A percentile compares a stretch with the other conserved stretches of the same genome.
Conservation (phyloP, 768 basidiomycete genomes). For the Hygrocybe coccinea region DNA sequence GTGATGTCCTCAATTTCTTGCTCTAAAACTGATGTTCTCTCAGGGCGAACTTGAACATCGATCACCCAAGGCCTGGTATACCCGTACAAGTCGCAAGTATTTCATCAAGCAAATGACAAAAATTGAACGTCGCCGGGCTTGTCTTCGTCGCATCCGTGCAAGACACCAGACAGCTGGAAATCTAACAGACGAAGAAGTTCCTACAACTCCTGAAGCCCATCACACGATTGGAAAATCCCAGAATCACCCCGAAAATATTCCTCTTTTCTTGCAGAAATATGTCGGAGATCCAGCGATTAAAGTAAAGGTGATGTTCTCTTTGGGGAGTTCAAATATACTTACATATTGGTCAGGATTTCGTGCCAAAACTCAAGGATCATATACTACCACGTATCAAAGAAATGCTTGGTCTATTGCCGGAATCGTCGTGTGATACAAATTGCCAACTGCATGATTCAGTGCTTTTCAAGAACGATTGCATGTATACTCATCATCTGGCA, state of each 20-base stretch:
- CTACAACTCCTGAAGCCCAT: not conserved
- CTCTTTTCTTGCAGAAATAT: not conserved
- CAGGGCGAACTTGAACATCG: constrained; percentile 5
- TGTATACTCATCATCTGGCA: constrained; percentile 20
- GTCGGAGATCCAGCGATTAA: constrained; percentile 17
- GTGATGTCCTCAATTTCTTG: not conserved
- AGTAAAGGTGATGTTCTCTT: constrained; percentile 1
- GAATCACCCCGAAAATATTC: not conserved
- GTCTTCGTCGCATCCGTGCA: not conserved
- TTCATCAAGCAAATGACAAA: not conserved
- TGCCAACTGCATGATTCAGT: constrained; percentile 9
- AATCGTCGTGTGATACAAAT: not conserved
- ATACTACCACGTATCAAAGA: constrained; percentile 13
- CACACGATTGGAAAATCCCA: constrained; percentile 1
- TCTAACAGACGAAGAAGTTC: constrained; percentile 5
- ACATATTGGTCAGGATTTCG: constrained; percentile 19
- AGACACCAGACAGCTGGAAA: not conserved
- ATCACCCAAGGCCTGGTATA: not conserved
- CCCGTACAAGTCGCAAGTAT: not conserved
- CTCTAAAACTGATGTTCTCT: not conserved
- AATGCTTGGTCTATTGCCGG: not conserved
- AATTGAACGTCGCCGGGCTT: not conserved
- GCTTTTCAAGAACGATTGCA: constrained; percentile 8
- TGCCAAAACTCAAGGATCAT: constrained; percentile 23
- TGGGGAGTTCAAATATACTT: not conserved